Base-by-base conservation (phyloP, 192 early-diverging fungal species). In the Coemansia sp. region DNA sequence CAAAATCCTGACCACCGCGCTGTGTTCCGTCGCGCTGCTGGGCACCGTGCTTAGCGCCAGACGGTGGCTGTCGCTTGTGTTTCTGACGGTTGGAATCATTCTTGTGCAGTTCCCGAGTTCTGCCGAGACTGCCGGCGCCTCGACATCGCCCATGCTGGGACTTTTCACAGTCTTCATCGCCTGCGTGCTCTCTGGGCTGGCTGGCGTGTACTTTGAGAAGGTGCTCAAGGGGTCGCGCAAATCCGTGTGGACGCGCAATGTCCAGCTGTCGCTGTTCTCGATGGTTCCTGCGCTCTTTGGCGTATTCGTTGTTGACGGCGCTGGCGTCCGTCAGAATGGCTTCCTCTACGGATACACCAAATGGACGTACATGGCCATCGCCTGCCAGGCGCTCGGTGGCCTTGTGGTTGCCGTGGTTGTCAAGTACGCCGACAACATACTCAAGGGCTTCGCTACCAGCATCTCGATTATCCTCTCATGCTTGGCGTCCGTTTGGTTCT, bases 141-240 rank as follows among this genome's bases (percentile, higher is more conserved):
- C 64, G 8, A 52, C 67, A 23, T 16, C 62, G 49, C 81, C 81
- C 32, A 69, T 95, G 21, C 40, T 92, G 37, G 96, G 96, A 1
- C 75, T 98, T n/a, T 42, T 89, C 10, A 84, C 93, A 1, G 95
- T 99, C 0, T 62, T 87, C 38, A 72, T 89, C 6, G 95, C 97
- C 3, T 97, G 97, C 76, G 63, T 95, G 18, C 70, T 98, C 16
- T 97, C 95, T 15, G 97, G 97, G 19, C 77, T 98, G 21, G 95
- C 97, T 5, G 97, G 97, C 49, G 97, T 99, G 6, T 99, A 95
- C 77, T 99, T 99, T 87, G 97, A 99, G 85, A 97, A 95, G 83
- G 93, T 99, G 41, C 86, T 99, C 50, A 99, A 99, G 81, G 91
- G 90, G 19, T 83, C 90, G 37, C 84, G 89, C 45, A 84, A 89